Base-by-base conservation (phyloP, 1,139 yeast genomes). In the Hanseniaspora sp. region DNA sequence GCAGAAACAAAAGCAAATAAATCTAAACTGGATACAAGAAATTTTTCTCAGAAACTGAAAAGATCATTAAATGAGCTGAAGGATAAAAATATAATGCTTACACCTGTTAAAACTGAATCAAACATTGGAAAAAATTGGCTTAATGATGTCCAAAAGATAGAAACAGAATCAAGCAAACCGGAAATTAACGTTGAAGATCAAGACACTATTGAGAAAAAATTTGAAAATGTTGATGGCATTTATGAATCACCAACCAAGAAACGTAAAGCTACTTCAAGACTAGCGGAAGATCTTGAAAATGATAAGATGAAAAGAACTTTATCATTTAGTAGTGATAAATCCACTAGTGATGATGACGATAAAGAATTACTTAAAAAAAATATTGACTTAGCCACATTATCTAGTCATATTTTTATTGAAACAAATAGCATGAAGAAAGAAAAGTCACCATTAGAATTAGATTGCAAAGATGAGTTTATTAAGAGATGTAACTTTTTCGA, bases 241-340 rank as follows among this genome's bases (percentile, higher is more conserved):
- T 34, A 44, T 23, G 54, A 51, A 40, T 51, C 54, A 23, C 54
- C 54, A 8, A 51, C 54, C 2, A 51, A 51, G 15, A 51, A 51
- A 28, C 47, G 41, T 17, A 51, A 45, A 45, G 29, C 23, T 15
- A 23, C 23, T n/a, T 35, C 39, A 31, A 38, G 48, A 39, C 12
- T 44, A 15, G 30, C 23, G 28, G 46, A 30, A 7, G 33, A 17
- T 9, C 3, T 17, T 3, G 42, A 39, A 23, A 31, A 33, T 15
- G 18, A 37, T 1, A 17, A 28, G 5, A 1, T 30, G 37, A 49
- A 51, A 11, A 29, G 43, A 13, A 33, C 37, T n/a, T 33, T 38
- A 15, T 51, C 54, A 5, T 13, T 51, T 11, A 38, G 38, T 17
- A 51, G 54, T 38, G 46, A 51, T n/a, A 44, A 39, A 31, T 51